Evolutionary conservation across 305 asterid genomes (phyloP).

Genomic region (Fraxinus xanthoxyloides): DNA sequence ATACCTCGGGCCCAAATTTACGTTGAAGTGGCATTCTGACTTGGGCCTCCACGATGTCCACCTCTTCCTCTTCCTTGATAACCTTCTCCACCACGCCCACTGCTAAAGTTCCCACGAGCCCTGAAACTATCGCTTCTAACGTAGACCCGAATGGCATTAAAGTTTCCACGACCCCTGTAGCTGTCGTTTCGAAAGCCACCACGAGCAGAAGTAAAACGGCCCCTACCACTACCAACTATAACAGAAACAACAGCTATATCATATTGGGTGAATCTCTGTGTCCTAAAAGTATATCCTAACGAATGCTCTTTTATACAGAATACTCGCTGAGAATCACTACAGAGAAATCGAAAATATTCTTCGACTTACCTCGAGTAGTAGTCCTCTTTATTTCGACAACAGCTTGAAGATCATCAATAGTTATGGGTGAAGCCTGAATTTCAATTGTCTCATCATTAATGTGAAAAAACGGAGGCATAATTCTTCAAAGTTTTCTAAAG

Average conservation of each 20-base stretch:
- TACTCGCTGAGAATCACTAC: neutral
- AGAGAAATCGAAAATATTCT: neutral
- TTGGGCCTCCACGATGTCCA: slow-evolving; percentile 32
- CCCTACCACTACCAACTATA: slow-evolving; percentile 67
- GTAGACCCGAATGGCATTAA: slow-evolving; percentile 48
- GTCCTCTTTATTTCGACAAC: slow-evolving; percentile 80
- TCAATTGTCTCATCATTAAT: neutral
- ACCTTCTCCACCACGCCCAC: slow-evolving; percentile 49
- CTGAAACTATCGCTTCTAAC: slow-evolving; percentile 60
- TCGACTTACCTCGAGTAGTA: slow-evolving; percentile 63
- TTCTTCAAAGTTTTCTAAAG: neutral
- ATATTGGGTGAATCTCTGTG: neutral
- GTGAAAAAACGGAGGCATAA: neutral
- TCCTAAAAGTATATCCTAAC: neutral
- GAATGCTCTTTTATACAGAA: neutral
- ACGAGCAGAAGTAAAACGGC: slow-evolving; percentile 54
- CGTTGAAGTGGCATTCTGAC: slow-evolving; percentile 23
- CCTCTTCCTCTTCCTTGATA: slow-evolving; percentile 52
- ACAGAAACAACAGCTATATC: slow-evolving; percentile 7
- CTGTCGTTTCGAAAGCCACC: slow-evolving; percentile 62
- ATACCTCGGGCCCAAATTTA: slow-evolving; percentile 9
- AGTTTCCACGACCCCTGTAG: slow-evolving; percentile 64
- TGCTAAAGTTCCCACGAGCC: slow-evolving; percentile 52
- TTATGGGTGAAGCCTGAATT: slow-evolving; percentile 72
- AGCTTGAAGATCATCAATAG: slow-evolving; percentile 64